Base-by-base conservation (phyloP, 2,329 filamentous ascomycete genomes). In the Curvularia lunata region DNA sequence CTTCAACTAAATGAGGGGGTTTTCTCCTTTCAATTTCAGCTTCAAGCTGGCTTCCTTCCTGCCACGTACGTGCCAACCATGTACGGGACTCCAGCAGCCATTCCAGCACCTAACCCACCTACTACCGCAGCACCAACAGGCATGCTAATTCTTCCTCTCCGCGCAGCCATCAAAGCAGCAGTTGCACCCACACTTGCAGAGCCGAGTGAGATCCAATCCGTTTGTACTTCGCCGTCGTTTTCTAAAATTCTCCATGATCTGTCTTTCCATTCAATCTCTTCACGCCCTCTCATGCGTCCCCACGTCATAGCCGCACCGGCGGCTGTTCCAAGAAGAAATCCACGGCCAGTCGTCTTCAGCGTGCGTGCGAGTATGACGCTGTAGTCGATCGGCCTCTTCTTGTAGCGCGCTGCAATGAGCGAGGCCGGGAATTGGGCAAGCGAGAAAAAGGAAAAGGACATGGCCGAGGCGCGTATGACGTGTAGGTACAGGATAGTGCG, bases 261-360 rank as follows among this genome's bases (percentile, higher is more conserved):
- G 68, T 89, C 86, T 66, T 83, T 75, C 86, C 86, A 89, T 72
- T 89, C 86, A 30, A 89, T 84, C 40, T 82, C 78, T 63, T 85
- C 81, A 16, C 80, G 78, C 0, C 83, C 85, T 52, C 75, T 75
- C 86, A 89, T 88, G 2, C 81, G 77, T 0, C 68, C 77, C 27
- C 75, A 70, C 4, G 85, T 76, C 62, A 76, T 81, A 4, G 82
- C 56, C 1, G 75, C 75, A 23, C 83, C 74, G 1, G 85, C 59
- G 0, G 77, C 79, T 1, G 81, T 67, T 0, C 80, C 83, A 25
- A 82, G 60, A 1, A 83, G 53, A 4, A 80, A 79, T 53, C 82
- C 82, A 1, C 77, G 77, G 8, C 82, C 81, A 0, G 81, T 75
- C 9, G 79, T 76, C 32, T 76, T 78, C 13, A 86, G 70, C n/a